Percentiles rank a stretch among this genome's conserved stretches.
Conservation (phyloP, 192 early-diverging fungal species). For the Dimargaris xerosporica region DNA sequence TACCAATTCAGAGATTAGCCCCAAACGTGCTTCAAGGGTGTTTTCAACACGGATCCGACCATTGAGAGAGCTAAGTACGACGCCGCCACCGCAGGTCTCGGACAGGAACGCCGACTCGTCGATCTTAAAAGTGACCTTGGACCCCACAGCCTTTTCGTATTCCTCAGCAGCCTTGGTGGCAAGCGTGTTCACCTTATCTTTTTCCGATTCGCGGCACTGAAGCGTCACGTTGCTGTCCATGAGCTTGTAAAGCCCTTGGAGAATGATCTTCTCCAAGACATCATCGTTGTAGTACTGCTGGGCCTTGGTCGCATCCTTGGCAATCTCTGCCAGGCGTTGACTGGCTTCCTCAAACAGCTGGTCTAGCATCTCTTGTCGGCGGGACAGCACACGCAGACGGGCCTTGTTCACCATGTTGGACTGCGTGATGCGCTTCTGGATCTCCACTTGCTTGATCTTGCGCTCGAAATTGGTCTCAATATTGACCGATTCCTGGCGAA, state of each 20-base stretch:
- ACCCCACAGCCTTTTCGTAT: constrained; percentile 41
- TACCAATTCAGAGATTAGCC: constrained; percentile 64
- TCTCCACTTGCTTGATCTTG: constrained; percentile 95
- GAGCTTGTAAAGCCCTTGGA: constrained; percentile 78
- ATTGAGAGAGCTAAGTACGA: constrained; percentile 57
- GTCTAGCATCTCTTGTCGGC: constrained; percentile 75
- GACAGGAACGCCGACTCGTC: constrained; percentile 49
- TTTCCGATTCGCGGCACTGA: constrained; percentile 55
- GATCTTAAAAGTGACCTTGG: constrained; percentile 31
- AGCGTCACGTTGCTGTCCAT: constrained; percentile 64
- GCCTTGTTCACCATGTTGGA: constrained; percentile 96
- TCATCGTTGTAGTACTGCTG: constrained; percentile 30
- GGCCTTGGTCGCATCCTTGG: constrained; percentile 29
- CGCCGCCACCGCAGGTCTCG: constrained; percentile 75
- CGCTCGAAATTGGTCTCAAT: constrained; percentile 92
- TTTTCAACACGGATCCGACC: constrained; percentile 77
- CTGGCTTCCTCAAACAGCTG: constrained; percentile 63
- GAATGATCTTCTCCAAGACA: constrained; percentile 53
- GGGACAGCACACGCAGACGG: constrained; percentile 71
- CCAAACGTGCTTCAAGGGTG: constrained; percentile 81
- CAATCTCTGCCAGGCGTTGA: constrained; percentile 37
- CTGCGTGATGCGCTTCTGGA: constrained; percentile 86
- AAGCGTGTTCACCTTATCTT: constrained; percentile 38
- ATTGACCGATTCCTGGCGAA: constrained; percentile 90
- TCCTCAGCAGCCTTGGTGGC: constrained; percentile 26